A percentile compares a stretch with the other conserved stretches of the same genome.
These are phyloP conservation scores for Lanzia echinophila DNA, from an alignment of 2,329 filamentous ascomycete species.

Conservation along the genomic window DNA sequence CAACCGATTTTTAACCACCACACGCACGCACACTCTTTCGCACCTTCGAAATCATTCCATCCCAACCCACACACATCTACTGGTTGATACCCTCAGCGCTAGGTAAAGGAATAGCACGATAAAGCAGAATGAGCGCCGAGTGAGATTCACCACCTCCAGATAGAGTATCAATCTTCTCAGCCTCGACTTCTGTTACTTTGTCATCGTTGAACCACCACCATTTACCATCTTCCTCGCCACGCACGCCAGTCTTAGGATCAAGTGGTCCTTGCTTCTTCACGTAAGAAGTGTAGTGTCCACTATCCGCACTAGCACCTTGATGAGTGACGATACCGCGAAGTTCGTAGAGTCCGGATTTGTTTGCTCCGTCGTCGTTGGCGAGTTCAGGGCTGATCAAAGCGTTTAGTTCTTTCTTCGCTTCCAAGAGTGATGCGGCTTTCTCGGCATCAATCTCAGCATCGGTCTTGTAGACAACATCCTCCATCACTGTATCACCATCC, in stretches of 20 bases:
- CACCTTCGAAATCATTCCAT: not conserved
- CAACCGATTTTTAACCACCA: not conserved
- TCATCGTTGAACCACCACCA: slow-evolving; percentile 99
- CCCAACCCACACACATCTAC: slow-evolving; percentile 1
- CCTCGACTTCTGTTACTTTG: slow-evolving; percentile 85
- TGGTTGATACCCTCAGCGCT: slow-evolving; percentile 40
- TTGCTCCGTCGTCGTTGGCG: slow-evolving; percentile 71
- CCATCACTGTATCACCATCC: slow-evolving; percentile 67
- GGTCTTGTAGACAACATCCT: slow-evolving; percentile 64
- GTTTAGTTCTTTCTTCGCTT: slow-evolving; percentile 82
- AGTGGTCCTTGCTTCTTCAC: slow-evolving; percentile 80
- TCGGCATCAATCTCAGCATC: slow-evolving; percentile 90
- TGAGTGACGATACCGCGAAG: slow-evolving; percentile 91
- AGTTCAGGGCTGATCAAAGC: slow-evolving; percentile 70
- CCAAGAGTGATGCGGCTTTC: slow-evolving; percentile 64
- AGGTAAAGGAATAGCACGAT: slow-evolving; percentile 66
- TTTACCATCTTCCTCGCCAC: slow-evolving; percentile 77
- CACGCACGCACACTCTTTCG: not conserved
- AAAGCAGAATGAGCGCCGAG: slow-evolving; percentile 74
- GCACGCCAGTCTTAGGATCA: slow-evolving; percentile 70
- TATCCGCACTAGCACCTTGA: slow-evolving; percentile 93
- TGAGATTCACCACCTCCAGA: slow-evolving; percentile 85
- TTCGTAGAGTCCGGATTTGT: slow-evolving; percentile 93
- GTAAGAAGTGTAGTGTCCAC: slow-evolving; percentile 95
- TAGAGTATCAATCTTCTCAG: slow-evolving; percentile 84